These are phyloP conservation scores for Paraleonurus japonicus DNA, from an alignment of 257 asterid genomes.

Conservation along the genomic window DNA sequence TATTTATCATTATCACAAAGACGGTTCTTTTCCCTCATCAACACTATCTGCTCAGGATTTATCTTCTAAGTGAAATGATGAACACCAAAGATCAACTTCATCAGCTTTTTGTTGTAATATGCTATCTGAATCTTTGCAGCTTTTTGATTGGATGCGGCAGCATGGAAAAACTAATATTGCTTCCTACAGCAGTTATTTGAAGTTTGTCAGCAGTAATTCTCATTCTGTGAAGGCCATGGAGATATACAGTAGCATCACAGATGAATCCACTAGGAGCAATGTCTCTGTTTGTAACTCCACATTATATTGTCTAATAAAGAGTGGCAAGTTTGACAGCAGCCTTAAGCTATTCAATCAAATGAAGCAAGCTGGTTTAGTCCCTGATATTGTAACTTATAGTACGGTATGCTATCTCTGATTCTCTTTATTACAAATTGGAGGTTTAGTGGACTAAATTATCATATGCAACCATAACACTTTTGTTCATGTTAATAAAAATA, in stretches of 20 bases:
- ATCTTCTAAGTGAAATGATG: constrained; percentile 1
- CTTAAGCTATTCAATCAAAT: constrained; percentile 77
- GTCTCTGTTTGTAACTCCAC: constrained; percentile 89
- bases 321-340: constrained; percentile 71
- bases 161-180: constrained; percentile 75
- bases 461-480: constrained; percentile 15
- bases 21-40: neutral
- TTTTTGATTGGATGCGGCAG: constrained; percentile 89
- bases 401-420: constrained; percentile 58
- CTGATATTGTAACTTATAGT: constrained; percentile 89
- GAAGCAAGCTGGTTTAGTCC: constrained; percentile 81
- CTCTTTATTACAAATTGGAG: constrained; percentile 11
- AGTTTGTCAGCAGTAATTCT: constrained; percentile 66
- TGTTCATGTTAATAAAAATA: neutral
- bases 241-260: constrained; percentile 68
- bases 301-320: constrained; percentile 67
- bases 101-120: constrained; percentile 17
- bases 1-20: neutral
- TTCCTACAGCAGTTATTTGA: constrained; percentile 87
- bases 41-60: neutral
- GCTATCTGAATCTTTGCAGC: constrained; percentile 51
- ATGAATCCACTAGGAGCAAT: constrained; percentile 52
- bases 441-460: constrained; percentile 15
- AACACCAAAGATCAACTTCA: neutral
- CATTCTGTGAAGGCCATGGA: constrained; percentile 62